Conservation (phyloP, 495 filamentous ascomycete species). For the Talaromyces stipitatus region DNA sequence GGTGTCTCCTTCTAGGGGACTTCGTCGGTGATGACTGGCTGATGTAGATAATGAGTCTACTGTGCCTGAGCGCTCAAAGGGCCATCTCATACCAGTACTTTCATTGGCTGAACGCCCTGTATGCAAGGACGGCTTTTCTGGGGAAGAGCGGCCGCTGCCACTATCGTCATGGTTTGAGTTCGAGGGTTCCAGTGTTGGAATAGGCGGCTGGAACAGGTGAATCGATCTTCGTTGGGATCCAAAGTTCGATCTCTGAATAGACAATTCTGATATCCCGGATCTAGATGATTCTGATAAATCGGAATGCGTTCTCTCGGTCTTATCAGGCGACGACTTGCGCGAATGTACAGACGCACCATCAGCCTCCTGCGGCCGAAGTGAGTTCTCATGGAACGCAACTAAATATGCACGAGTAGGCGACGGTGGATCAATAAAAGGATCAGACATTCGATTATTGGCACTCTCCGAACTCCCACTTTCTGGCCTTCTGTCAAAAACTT, state of each 20-base stretch:
- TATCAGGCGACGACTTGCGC: slow-evolving; percentile 31
- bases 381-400: neutral
- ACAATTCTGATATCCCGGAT: slow-evolving; percentile 22
- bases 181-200: slow-evolving; percentile 5
- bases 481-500: slow-evolving; percentile 13
- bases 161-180: neutral
- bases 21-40: slow-evolving; percentile 47
- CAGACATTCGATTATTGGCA: neutral
- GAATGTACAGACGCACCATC: neutral
- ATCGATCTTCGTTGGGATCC: slow-evolving; percentile 21
- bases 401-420: slow-evolving; percentile 1
- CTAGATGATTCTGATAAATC: slow-evolving; percentile 45
- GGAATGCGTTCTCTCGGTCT: slow-evolving; percentile 48
- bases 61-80: slow-evolving; percentile 30
- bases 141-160: slow-evolving; percentile 20
- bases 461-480: slow-evolving; percentile 3
- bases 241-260: slow-evolving; percentile 13
- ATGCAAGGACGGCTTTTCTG: slow-evolving; percentile 3
- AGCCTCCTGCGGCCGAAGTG: neutral
- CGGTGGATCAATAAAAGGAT: slow-evolving; percentile 5
- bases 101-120: slow-evolving; percentile 6
- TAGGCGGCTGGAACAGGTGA: slow-evolving; percentile 8
- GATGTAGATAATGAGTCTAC: slow-evolving; percentile 59
- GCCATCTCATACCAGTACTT: slow-evolving; percentile 14
- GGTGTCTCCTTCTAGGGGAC: slow-evolving; percentile 58